Base-by-base conservation (phyloP, 441 rosid genomes). In the Erysimum pusillum region DNA sequence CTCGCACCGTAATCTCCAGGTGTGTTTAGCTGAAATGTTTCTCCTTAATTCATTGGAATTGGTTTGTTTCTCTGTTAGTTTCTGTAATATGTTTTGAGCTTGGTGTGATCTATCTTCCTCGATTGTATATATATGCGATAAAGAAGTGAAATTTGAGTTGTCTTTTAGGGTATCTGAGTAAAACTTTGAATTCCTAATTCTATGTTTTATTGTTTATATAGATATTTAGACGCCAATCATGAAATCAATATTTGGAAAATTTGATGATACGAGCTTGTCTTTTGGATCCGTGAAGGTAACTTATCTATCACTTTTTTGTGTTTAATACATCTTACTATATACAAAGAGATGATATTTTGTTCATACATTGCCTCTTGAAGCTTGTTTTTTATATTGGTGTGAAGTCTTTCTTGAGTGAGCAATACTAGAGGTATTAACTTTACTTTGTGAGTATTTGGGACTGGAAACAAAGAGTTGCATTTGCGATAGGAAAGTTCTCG, bases 211-310 rank as follows among this genome's bases (percentile, higher is more conserved):
- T 20, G 36, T 45, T 59, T 36, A 2, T n/a, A 3, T 41, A 11
- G 25, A 28, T n/a, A 2, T 20, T 18, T 67, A 36, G 49, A 66
- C 12, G 45, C 58, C 8, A 13, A 15, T 48, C 10, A 3, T 32
- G 14, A 32, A 34, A 12, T 18, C 58, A 13, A 12, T 32, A 66
- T 35, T 17, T 69, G 44, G 34, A 18, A 11, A 8, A n/a, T 89
- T 96, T 80, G 99, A 93, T 45, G 99, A 93, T 74, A 51, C 94
- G 28, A 82, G 91, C 82, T 83, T 96, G 71, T 77, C 97, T 42
- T 96, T 96, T 80, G 98, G 99, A 71, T 93, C 97, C 2, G 92
- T 90, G 99, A 96, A 91, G 98, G 99, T 93, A 88, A 88, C 65
- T 75, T 31, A 34, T 68, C 71, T 71, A 49, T 58, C 60, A 67